Conservation (phyloP, 1,139 yeast species). For the Lodderomyces pseudojiufengensis region DNA sequence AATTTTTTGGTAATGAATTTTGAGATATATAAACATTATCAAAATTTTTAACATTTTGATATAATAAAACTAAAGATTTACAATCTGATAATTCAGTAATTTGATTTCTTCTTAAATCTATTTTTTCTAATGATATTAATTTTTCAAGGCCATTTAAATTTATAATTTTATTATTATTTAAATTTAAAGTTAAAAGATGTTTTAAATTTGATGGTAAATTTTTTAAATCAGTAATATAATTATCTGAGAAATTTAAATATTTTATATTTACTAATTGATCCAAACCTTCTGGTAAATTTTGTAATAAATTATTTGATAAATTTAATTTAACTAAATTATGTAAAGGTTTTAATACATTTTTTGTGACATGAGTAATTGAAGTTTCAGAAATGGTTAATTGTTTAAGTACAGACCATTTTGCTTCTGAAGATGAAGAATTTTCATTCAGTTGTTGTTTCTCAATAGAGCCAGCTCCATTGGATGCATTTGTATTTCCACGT, state of each 20-base stretch:
- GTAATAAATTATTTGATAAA: constrained; percentile 51
- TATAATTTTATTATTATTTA: constrained; percentile 50
- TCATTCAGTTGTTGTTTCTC: constrained; percentile 11
- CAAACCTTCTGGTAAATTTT: constrained; percentile 50
- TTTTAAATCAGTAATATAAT: constrained; percentile 39
- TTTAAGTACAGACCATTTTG: constrained; percentile 52
- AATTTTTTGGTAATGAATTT: constrained; percentile 47
- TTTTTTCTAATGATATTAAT: constrained; percentile 43
- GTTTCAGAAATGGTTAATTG: constrained; percentile 59
- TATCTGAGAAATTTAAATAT: constrained; percentile 56
- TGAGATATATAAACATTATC: constrained; percentile 37
- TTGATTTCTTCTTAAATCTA: constrained; percentile 55
- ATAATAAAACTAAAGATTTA: constrained; percentile 29
- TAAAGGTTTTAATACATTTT: constrained; percentile 47
- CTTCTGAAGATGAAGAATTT: constrained; percentile 30
- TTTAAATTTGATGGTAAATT: constrained; percentile 40
- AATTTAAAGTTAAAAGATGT: constrained; percentile 47
- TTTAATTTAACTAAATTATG: constrained; percentile 53
- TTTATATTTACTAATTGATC: constrained; percentile 46
- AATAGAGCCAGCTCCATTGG: constrained; percentile 9
- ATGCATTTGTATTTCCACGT: constrained; percentile 21
- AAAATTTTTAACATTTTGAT: constrained; percentile 27
- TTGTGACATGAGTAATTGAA: constrained; percentile 44
- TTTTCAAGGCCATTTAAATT: constrained; percentile 49
- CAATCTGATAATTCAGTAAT: constrained; percentile 25